A percentile compares a stretch with the other conserved stretches of the same genome.
These are phyloP conservation scores for Olyra latifolia DNA, from an alignment of 176 grass and related monocot species.

Conservation along the genomic window DNA sequence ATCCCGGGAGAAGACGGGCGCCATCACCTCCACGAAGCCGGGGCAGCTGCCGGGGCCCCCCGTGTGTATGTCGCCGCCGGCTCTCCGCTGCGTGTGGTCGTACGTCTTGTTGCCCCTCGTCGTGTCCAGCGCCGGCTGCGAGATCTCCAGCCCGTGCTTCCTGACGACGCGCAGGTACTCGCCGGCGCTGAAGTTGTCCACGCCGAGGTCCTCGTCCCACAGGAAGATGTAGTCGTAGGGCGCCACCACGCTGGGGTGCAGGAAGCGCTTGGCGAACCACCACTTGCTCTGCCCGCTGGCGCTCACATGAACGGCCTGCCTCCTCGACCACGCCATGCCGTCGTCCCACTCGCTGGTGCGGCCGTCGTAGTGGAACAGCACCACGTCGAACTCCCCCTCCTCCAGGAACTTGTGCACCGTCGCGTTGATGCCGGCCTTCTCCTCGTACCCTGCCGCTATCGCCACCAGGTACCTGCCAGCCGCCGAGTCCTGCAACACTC, in stretches of 20 bases:
- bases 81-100: neutral
- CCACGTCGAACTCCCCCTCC: neutral
- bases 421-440: constrained; percentile 32
- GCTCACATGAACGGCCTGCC: constrained; percentile 37
- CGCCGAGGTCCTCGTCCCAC: constrained; percentile 50
- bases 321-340: constrained; percentile 47
- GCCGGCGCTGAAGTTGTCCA: neutral
- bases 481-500: constrained; percentile 12
- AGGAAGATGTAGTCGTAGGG: constrained; percentile 51
- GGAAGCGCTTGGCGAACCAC: constrained; percentile 60
- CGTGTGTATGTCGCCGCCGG: constrained; percentile 36
- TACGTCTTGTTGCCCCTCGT: neutral
- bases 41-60: neutral
- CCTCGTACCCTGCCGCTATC: constrained; percentile 2
- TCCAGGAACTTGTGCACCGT: constrained; percentile 24
- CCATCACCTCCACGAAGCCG: constrained; percentile 39
- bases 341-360: constrained; percentile 34
- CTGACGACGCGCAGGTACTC: constrained; percentile 10
- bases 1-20: constrained; percentile 21
- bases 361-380: constrained; percentile 50
- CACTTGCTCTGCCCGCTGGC: constrained; percentile 44
- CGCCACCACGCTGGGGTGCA: constrained; percentile 41
- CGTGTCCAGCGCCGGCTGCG: constrained; percentile 37
- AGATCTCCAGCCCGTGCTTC: constrained; percentile 35
- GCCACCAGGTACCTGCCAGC: constrained; percentile 25